Conservation (phyloP, 2,329 filamentous ascomycete species). For the Mycosphaerella arachidis region DNA sequence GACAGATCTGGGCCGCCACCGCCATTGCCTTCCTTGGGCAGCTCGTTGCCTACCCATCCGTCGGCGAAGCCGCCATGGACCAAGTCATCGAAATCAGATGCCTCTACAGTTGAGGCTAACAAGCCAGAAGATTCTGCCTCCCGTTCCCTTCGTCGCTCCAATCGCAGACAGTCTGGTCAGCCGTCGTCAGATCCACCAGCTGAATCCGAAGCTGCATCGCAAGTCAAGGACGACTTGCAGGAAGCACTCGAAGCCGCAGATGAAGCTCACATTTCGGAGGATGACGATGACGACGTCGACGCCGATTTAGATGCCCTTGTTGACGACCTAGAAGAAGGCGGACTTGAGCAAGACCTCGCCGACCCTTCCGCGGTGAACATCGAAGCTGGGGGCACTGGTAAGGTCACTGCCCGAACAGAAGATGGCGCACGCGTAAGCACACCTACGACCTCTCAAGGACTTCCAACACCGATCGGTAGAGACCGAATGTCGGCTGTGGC, state of each 20-base stretch:
- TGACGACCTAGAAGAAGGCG: slow-evolving; percentile 82
- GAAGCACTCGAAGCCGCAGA: slow-evolving; percentile 87
- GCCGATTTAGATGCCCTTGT: slow-evolving; percentile 77
- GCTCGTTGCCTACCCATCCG: slow-evolving; percentile 27
- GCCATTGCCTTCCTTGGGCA: slow-evolving; percentile 30
- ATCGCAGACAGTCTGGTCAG: slow-evolving; percentile 30
- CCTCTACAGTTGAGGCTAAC: slow-evolving; percentile 6
- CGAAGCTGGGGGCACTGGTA: slow-evolving; percentile 80
- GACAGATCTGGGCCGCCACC: slow-evolving; percentile 30
- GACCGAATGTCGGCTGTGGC: slow-evolving; percentile 31
- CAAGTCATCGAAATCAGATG: slow-evolving; percentile 26
- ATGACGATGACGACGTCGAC: slow-evolving; percentile 47
- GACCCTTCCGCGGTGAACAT: slow-evolving; percentile 87
- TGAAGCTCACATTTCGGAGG: slow-evolving; percentile 75
- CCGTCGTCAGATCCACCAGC: slow-evolving; percentile 18
- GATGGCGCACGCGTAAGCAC: slow-evolving; percentile 84
- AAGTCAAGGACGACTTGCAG: slow-evolving; percentile 51
- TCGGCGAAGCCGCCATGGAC: slow-evolving; percentile 19
- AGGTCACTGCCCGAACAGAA: slow-evolving; percentile 85
- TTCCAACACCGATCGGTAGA: slow-evolving; percentile 31
- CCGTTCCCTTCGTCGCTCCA: slow-evolving; percentile 29
- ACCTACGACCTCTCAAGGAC: slow-evolving; percentile 56
- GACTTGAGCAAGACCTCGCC: slow-evolving; percentile 65
- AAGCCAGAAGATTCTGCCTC: slow-evolving; percentile 21
- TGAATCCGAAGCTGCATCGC: slow-evolving; percentile 41